Conservation (phyloP, 805 yeast species). For the Ogataea populi-albae region DNA sequence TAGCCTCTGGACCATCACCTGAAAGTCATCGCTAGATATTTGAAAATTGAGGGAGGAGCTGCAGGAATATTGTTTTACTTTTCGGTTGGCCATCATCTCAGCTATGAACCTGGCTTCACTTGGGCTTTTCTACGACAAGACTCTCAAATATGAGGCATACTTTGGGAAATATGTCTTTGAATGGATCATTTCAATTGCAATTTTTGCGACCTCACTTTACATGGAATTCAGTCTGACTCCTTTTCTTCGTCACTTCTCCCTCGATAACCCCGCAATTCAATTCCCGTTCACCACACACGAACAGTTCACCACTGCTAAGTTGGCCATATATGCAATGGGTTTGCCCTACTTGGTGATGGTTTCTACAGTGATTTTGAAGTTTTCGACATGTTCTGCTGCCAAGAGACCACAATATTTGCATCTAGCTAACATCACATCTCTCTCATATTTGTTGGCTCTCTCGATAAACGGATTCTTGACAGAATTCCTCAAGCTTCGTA, state of each 20-base stretch:
- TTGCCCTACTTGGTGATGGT: conserved; percentile 35
- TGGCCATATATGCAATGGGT: conserved; percentile 36
- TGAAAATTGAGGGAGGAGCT: too few species aligned
- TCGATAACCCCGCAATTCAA: conserved; percentile 41
- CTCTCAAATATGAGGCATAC: too few species aligned
- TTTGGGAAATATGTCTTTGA: too few species aligned
- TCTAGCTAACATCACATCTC: conserved; percentile 37
- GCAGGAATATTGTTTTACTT: too few species aligned
- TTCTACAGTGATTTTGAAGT: conserved; percentile 18
- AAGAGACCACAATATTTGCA: conserved; percentile 30
- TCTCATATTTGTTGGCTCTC: conserved; percentile 39
- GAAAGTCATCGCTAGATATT: too few species aligned
- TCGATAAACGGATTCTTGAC: conserved; percentile 55
- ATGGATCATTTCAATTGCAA: conserved; percentile 10
- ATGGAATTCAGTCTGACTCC: conserved; percentile 35
- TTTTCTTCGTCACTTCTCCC: conserved; percentile 43
- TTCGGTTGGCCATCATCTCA: too few species aligned
- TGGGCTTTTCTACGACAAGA: too few species aligned
- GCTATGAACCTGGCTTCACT: too few species aligned
- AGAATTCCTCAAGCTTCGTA: conserved; percentile 69
- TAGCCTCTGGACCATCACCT: too few species aligned
- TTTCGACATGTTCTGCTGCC: conserved; percentile 6
- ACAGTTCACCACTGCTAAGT: conserved; percentile 29
- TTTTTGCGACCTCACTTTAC: conserved; percentile 11
- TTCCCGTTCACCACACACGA: conserved; percentile 47